These are phyloP conservation scores for Nicotiana benthamiana DNA, from an alignment of 257 asterid genomes.

Conservation along the genomic window DNA sequence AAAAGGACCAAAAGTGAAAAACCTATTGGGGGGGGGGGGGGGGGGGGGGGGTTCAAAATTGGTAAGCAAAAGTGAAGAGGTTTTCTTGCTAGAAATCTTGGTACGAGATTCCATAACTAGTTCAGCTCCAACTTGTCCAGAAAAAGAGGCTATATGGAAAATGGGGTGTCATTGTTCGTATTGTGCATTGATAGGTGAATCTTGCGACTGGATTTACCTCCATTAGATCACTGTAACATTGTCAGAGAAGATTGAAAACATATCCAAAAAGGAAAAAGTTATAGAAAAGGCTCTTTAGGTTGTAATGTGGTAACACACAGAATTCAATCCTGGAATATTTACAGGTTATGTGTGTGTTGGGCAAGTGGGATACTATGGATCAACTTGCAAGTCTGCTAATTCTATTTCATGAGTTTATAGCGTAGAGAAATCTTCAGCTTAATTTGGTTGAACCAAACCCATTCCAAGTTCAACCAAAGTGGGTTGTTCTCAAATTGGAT, in stretches of 20 bases:
- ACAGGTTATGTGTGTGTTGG: neutral
- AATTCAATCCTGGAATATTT: neutral
- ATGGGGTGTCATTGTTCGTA: neutral
- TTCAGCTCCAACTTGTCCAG: neutral
- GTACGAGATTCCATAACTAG: neutral
- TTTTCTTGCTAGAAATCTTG: neutral
- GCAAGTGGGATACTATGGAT: neutral
- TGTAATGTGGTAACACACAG: neutral
- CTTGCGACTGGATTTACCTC: constrained; percentile 1
- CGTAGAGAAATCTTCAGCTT: neutral
- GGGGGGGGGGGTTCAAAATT: neutral
- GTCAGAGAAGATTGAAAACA: neutral
- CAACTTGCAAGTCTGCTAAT: neutral
- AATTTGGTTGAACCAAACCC: neutral
- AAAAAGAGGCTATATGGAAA: neutral
- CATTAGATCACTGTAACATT: neutral
- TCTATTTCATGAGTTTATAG: neutral
- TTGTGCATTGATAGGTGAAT: neutral
- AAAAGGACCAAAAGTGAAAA: neutral
- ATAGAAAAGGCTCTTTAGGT: neutral
- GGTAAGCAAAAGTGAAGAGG: neutral
- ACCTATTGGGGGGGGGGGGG: neutral
- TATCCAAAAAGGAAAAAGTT: neutral
- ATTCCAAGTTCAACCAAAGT: neutral
- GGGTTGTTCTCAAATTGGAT: neutral